Evolutionary conservation across 2,329 filamentous ascomycete species (phyloP).

Genomic region (Cytospora chrysosperma): DNA sequence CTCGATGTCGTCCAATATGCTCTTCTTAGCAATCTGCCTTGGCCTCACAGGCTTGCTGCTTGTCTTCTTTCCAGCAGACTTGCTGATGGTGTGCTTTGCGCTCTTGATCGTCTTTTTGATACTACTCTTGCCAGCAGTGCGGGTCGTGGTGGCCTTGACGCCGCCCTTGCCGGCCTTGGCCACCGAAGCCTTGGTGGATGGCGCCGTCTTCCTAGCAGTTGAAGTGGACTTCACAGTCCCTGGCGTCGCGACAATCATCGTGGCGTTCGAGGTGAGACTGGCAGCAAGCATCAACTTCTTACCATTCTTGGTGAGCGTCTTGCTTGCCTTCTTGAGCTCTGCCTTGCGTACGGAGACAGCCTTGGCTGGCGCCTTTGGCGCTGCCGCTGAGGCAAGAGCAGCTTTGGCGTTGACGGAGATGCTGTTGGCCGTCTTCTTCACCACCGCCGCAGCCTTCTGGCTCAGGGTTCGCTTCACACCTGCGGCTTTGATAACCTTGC

Average conservation of each 20-base stretch:
- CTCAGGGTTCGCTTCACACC: conserved; percentile 36
- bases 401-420: conserved; percentile 40
- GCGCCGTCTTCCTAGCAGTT: neutral
- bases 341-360: conserved; percentile 21
- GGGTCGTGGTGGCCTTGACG: conserved; percentile 2
- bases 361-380: neutral
- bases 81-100: conserved; percentile 10
- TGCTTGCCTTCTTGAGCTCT: conserved; percentile 19
- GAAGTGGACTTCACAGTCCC: neutral
- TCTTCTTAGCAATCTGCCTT: conserved; percentile 20
- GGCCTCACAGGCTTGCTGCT: neutral
- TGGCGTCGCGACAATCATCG: conserved; percentile 7
- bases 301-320: conserved; percentile 24
- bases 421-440: conserved; percentile 42
- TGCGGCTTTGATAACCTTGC: conserved; percentile 44
- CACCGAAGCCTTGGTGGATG: conserved; percentile 1
- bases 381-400: conserved; percentile 23
- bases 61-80: neutral
- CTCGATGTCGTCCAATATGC: conserved; percentile 16
- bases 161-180: conserved; percentile 3
- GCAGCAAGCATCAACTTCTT: conserved; percentile 23
- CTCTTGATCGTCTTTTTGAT: conserved; percentile 10
- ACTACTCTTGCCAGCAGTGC: conserved; percentile 7
- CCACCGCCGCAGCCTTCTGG: conserved; percentile 36
- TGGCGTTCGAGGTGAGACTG: conserved; percentile 16